phyloP scores from a whole-genome alignment of 345 rosid species.

The Xanthoceras sorbifolium region DNA sequence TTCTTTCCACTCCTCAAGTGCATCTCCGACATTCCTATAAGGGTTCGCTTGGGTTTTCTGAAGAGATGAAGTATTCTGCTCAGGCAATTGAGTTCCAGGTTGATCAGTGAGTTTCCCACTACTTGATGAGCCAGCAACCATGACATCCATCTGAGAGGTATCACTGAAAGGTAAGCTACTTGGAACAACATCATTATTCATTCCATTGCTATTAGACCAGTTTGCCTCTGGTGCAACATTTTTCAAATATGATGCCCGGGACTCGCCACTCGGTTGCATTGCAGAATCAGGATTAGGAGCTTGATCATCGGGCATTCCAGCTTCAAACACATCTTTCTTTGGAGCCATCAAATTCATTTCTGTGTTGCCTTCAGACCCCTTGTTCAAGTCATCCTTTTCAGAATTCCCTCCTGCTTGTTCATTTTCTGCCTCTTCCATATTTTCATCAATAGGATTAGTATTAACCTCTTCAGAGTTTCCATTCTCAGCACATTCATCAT shows the following conservation, averaged over 20 bases:
- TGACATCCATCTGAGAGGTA: constrained; percentile 51
- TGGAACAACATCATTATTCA: constrained; percentile 48
- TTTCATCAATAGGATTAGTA: constrained; percentile 44
- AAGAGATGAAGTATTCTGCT: constrained; percentile 44
- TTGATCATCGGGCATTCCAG: constrained; percentile 42
- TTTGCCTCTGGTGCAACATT: constrained; percentile 52
- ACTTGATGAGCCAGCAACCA: constrained; percentile 46
- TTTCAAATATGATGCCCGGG: constrained; percentile 45
- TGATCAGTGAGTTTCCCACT: constrained; percentile 53
- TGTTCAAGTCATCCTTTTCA: constrained; percentile 40
- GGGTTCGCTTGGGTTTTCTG: constrained; percentile 68
- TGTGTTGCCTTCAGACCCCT: constrained; percentile 43
- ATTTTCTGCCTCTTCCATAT: constrained; percentile 39
- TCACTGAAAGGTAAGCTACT: constrained; percentile 51
- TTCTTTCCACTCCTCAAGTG: constrained; percentile 92
- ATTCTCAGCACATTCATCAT: constrained; percentile 43
- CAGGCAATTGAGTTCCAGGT: constrained; percentile 42
- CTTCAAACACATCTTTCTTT: constrained; percentile 40
- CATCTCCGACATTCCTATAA: constrained; percentile 81
- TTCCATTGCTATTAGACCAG: constrained; percentile 40
- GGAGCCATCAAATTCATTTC: constrained; percentile 40
- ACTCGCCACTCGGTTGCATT: constrained; percentile 48
- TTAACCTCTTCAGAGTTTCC: constrained; percentile 40
- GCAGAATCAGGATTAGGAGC: constrained; percentile 54
- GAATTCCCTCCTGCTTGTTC: constrained; percentile 45